Conservation (phyloP, 805 yeast genomes). For the Kuraishia piskuri region DNA sequence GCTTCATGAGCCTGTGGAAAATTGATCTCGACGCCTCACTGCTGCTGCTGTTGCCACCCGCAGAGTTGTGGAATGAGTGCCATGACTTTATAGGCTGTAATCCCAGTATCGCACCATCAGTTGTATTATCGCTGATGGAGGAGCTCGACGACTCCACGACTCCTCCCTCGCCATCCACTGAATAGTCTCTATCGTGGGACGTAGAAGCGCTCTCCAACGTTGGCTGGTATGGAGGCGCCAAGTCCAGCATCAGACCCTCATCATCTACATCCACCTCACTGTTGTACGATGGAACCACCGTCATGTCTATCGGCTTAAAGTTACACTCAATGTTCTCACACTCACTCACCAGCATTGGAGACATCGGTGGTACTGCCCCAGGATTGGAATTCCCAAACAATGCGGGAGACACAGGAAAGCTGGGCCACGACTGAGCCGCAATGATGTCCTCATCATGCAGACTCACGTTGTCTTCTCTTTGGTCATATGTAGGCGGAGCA, state of each 20-base stretch:
- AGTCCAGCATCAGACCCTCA: slow-evolving; percentile 4
- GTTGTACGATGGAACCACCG: slow-evolving; percentile 18
- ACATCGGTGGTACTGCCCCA: not conserved
- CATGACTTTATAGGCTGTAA: not conserved
- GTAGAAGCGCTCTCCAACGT: not conserved
- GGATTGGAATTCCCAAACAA: not conserved
- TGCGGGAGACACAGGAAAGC: not conserved
- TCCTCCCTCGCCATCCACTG: not conserved
- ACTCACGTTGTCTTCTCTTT: not conserved
- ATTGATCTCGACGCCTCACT: not conserved
- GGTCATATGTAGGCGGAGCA: not conserved
- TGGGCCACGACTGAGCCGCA: not conserved
- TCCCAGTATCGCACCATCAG: not conserved
- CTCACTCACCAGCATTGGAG: not conserved
- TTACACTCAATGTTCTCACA: not conserved
- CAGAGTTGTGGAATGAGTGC: not conserved
- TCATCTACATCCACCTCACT: slow-evolving; percentile 18
- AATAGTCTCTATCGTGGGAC: not conserved
- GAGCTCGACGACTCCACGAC: not conserved
- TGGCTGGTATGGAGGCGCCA: slow-evolving; percentile 3
- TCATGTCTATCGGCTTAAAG: slow-evolving; percentile 4
- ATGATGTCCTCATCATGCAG: not conserved
- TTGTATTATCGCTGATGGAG: not conserved
- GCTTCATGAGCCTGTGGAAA: not conserved
- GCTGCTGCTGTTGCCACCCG: not conserved